phyloP scores from a whole-genome alignment of 306 rosid genomes.

The Quercus berberidifolia region DNA sequence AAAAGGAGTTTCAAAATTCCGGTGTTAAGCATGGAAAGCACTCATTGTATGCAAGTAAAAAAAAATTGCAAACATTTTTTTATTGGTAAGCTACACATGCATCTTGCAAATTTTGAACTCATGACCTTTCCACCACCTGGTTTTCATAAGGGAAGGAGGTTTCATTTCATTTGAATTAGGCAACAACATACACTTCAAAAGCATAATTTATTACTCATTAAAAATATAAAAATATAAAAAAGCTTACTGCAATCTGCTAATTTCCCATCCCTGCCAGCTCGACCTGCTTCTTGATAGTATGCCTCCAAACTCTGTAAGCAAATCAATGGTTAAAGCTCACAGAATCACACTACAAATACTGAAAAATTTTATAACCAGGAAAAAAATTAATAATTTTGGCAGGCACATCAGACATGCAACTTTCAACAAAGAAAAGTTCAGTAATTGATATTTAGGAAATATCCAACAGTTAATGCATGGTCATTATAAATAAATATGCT shows the following conservation, averaged over 20 bases:
- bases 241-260: conserved; percentile 83
- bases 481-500: conserved; percentile 8
- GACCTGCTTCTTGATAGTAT: conserved; percentile 96
- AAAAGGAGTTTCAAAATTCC: conserved; percentile 6
- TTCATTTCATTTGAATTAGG: not conserved
- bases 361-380: not conserved
- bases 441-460: not conserved
- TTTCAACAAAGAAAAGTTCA: not conserved
- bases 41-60: not conserved
- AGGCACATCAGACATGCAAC: not conserved
- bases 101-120: no score
- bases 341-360: not conserved
- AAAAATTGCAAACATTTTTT: not conserved
- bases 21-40: not conserved
- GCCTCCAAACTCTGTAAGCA: conserved; percentile 85
- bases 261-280: conserved; percentile 97
- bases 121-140: no score
- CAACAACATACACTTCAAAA: not conserved
- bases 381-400: not conserved
- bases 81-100: no score
- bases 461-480: not conserved
- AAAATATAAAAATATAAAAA: not conserved
- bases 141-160: no score
- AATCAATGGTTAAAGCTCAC: conserved; percentile 13
- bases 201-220: no score